phyloP scores from a whole-genome alignment of 2,329 filamentous ascomycete genomes.

The Talaromyces sp. region DNA sequence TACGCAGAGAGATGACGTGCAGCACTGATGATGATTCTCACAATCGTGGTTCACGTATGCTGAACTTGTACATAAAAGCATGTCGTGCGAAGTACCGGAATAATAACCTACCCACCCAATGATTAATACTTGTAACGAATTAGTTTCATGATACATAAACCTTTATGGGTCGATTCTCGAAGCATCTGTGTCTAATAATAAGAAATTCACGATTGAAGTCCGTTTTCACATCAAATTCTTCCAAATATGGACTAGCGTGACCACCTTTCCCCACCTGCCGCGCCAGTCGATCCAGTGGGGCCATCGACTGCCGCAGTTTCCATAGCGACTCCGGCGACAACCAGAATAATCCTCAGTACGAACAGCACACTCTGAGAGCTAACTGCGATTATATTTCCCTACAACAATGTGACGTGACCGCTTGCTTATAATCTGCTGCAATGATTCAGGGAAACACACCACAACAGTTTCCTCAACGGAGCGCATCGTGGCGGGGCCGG shows the following conservation, averaged over 20 bases:
- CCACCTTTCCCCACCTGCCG: background rate
- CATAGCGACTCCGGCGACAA: background rate
- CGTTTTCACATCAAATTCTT: background rate
- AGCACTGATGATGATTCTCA: background rate
- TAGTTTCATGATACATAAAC: no score
- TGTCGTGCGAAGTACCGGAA: background rate
- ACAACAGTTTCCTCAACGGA: conserved; percentile 2
- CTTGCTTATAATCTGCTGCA: background rate
- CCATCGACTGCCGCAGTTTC: background rate
- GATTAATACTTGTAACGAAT: no score
- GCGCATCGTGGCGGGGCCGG: conserved; percentile 26
- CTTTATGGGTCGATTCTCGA: background rate
- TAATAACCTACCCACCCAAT: background rate
- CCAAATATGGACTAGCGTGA: background rate
- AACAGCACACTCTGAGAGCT: background rate
- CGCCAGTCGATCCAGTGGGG: background rate
- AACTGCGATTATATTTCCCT: background rate
- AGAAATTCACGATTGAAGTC: no score
- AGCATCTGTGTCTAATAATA: background rate
- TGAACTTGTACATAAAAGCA: background rate
- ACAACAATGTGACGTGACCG: background rate
- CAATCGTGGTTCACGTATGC: no score
- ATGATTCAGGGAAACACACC: conserved; percentile 4
- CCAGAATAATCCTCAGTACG: background rate
- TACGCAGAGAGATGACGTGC: background rate